Percentiles rank a stretch among this genome's conserved stretches.
phyloP scores from a whole-genome alignment of 2,329 filamentous ascomycete genomes.

The Dissoconium aciculare region DNA sequence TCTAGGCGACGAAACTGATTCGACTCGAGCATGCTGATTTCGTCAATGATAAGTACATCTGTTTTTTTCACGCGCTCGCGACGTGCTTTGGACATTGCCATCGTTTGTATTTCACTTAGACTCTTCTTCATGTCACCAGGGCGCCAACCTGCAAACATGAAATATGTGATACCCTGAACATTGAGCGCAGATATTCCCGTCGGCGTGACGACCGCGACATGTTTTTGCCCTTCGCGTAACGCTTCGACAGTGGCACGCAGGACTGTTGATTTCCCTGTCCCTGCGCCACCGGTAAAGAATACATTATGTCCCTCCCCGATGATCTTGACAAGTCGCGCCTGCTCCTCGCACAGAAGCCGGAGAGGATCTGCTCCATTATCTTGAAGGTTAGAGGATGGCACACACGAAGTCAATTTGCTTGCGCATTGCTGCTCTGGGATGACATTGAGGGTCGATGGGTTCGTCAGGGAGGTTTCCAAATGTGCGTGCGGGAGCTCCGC shows the following conservation, averaged over 20 bases:
- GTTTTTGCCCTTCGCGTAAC: constrained; percentile 23
- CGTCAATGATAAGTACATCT: constrained; percentile 48
- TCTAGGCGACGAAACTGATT: constrained; percentile 39
- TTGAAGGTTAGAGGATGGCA: too few relatives aligned
- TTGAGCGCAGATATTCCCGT: constrained; percentile 45
- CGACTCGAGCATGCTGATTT: constrained; percentile 51
- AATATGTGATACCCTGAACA: constrained; percentile 42
- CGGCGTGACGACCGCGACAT: constrained; percentile 41
- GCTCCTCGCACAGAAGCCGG: too few relatives aligned
- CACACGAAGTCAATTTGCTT: too few relatives aligned
- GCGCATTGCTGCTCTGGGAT: too few relatives aligned
- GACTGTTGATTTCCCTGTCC: constrained; percentile 44
- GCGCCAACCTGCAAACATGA: constrained; percentile 43
- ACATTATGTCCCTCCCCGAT: constrained; percentile 39
- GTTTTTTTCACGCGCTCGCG: constrained; percentile 29
- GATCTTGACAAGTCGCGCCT: constrained; percentile 3
- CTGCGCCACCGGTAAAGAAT: constrained; percentile 51
- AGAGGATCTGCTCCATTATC: too few relatives aligned
- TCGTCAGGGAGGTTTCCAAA: too few relatives aligned
- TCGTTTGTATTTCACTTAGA: constrained; percentile 18
- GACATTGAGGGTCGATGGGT: too few relatives aligned
- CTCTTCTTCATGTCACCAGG: constrained; percentile 32
- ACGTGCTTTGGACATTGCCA: constrained; percentile 23
- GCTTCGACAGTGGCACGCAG: constrained; percentile 34
- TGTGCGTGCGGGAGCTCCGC: too few relatives aligned